These are phyloP conservation scores for Zymoseptoria brevis DNA, from an alignment of 2,329 filamentous ascomycete genomes.

Conservation along the genomic window DNA sequence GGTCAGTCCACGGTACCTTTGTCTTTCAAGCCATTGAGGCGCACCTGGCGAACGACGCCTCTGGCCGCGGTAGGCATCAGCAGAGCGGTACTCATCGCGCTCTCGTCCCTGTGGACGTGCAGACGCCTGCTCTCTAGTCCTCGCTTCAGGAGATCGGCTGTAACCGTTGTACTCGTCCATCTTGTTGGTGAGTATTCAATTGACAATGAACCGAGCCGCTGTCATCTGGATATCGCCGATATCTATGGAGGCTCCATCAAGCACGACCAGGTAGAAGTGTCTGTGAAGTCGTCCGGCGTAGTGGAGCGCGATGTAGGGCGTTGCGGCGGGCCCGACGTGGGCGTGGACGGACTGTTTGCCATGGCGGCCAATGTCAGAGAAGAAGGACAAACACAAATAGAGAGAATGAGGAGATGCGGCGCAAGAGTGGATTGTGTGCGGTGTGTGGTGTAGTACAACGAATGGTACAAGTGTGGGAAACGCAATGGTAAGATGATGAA, in stretches of 20 bases:
- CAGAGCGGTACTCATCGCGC: slow-evolving; percentile 21
- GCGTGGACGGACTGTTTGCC: slow-evolving; percentile 20
- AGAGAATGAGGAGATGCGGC: slow-evolving; percentile 24
- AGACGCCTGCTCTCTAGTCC: not conserved
- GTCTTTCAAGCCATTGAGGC: not conserved
- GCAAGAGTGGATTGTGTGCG: slow-evolving; percentile 7
- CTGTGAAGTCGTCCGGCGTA: not conserved
- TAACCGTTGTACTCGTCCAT: slow-evolving; percentile 18
- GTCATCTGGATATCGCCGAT: not conserved
- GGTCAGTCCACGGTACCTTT: not conserved
- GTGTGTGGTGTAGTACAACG: not conserved
- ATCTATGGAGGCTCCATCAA: slow-evolving; percentile 15
- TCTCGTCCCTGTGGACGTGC: slow-evolving; percentile 14
- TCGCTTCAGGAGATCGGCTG: slow-evolving; percentile 1
- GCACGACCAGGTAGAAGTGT: not conserved
- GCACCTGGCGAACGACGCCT: slow-evolving; percentile 25
- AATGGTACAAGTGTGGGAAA: not conserved
- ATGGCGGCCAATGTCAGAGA: slow-evolving; percentile 22
- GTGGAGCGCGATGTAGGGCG: not conserved
- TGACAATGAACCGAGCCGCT: not conserved
- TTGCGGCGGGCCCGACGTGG: slow-evolving; percentile 1
- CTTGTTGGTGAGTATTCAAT: slow-evolving; percentile 1
- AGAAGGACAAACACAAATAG: slow-evolving; percentile 12
- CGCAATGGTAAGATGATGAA: not conserved
- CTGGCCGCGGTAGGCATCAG: slow-evolving; percentile 22